phyloP scores from a whole-genome alignment of 192 early-diverging fungal genomes.

The Backusella sp. region DNA sequence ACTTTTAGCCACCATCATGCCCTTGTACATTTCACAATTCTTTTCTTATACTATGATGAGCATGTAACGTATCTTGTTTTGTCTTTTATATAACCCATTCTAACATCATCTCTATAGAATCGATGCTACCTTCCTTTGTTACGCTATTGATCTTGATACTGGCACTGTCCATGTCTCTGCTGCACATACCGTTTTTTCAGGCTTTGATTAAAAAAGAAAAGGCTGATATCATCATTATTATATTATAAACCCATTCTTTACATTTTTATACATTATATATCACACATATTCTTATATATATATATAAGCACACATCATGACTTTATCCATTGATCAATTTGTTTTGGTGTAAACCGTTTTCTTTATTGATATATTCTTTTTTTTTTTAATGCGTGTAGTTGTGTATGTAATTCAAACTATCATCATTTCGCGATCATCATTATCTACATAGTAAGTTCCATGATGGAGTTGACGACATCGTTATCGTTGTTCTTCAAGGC shows the following conservation, averaged over 20 bases:
- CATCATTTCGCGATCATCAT: neutral
- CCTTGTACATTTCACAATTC: constrained; percentile 66
- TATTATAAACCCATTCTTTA: neutral
- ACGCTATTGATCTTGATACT: constrained; percentile 75
- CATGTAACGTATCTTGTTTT: constrained; percentile 54
- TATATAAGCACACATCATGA: neutral
- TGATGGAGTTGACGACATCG: constrained; percentile 97
- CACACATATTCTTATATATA: neutral
- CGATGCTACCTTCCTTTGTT: constrained; percentile 79
- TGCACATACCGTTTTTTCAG: constrained; percentile 53
- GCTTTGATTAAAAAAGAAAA: constrained; percentile 25
- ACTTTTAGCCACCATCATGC: constrained; percentile 54
- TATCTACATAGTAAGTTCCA: constrained; percentile 48
- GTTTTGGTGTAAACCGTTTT: neutral
- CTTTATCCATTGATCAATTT: neutral
- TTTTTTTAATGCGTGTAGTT: neutral
- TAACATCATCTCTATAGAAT: constrained; percentile 43
- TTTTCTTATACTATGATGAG: constrained; percentile 70
- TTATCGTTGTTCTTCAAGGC: constrained; percentile 84
- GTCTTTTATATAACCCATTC: neutral
- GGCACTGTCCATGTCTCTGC: constrained; percentile 48
- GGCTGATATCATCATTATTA: neutral
- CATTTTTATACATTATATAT: neutral
- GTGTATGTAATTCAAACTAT: neutral
- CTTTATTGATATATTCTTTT: neutral